Percentiles rank a stretch among this genome's conserved stretches.
Evolutionary conservation across 202 grass and related monocot species (phyloP).

Genomic region (Zoysia matrella): DNA sequence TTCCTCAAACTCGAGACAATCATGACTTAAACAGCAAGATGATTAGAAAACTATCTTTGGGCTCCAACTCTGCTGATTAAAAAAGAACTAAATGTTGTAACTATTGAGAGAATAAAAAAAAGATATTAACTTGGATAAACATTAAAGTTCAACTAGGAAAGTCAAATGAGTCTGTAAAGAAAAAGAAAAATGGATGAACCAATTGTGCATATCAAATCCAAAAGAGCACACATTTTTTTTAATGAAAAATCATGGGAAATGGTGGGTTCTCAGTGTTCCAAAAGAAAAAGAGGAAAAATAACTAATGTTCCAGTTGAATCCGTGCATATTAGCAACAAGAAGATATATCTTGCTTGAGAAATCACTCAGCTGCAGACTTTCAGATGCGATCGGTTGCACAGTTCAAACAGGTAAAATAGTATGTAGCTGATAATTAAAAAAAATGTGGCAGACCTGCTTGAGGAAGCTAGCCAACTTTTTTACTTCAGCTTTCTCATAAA

Average conservation of each 20-base stretch:
- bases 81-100: neutral
- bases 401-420: conserved; percentile 19
- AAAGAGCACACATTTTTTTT: neutral
- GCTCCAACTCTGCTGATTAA: neutral
- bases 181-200: neutral
- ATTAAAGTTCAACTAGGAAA: neutral
- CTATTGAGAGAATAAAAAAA: neutral
- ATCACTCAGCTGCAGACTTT: conserved; percentile 4
- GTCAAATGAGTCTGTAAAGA: neutral
- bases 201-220: conserved; percentile 3
- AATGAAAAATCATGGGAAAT: conserved; percentile 3
- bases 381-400: conserved; percentile 4
- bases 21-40: neutral
- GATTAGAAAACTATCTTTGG: neutral
- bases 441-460: conserved; percentile 64
- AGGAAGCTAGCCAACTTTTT: conserved; percentile 91
- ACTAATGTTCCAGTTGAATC: neutral
- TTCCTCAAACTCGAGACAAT: neutral
- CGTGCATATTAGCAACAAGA: conserved; percentile 4
- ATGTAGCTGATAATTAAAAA: conserved; percentile 25
- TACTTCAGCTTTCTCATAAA: conserved; percentile 96
- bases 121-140: neutral
- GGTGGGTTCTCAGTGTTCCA: neutral
- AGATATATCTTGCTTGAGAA: conserved; percentile 22
- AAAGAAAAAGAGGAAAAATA: neutral